Evolutionary conservation across 129 eudicot genomes (phyloP).

Genomic region (Lonicera japonica): DNA sequence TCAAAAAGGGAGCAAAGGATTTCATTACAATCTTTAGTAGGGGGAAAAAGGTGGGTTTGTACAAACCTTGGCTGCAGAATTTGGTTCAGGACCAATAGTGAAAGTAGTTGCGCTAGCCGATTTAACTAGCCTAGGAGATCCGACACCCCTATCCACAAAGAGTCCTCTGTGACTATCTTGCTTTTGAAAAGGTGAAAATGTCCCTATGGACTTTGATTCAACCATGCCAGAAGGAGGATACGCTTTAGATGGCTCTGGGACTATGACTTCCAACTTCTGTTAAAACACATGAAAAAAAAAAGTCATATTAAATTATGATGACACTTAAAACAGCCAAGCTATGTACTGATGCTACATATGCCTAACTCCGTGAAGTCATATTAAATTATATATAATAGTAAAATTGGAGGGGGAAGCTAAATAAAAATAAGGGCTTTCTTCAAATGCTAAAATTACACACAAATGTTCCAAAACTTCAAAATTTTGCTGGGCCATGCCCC

Average conservation of each 20-base stretch:
- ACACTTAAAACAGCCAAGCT: no score
- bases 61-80: conserved; percentile 78
- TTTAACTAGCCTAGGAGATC: conserved; percentile 79
- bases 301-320: neutral
- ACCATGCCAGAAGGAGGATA: conserved; percentile 41
- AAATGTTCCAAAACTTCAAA: no score
- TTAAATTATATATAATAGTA: no score
- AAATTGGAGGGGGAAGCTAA: no score
- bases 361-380: no score
- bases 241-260: conserved; percentile 44
- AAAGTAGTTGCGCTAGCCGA: conserved; percentile 55
- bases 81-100: conserved; percentile 36
- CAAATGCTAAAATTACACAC: no score
- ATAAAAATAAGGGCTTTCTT: no score
- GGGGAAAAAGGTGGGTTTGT: conserved; percentile 9
- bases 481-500: no score
- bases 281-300: neutral
- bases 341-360: no score
- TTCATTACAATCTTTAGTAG: neutral
- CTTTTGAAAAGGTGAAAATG: conserved; percentile 46
- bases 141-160: conserved; percentile 93
- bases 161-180: conserved; percentile 71
- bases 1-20: neutral
- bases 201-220: conserved; percentile 70
- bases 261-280: conserved; percentile 53